Conservation (phyloP, 129 eudicot species). For the Centrapalus pauciflorus region DNA sequence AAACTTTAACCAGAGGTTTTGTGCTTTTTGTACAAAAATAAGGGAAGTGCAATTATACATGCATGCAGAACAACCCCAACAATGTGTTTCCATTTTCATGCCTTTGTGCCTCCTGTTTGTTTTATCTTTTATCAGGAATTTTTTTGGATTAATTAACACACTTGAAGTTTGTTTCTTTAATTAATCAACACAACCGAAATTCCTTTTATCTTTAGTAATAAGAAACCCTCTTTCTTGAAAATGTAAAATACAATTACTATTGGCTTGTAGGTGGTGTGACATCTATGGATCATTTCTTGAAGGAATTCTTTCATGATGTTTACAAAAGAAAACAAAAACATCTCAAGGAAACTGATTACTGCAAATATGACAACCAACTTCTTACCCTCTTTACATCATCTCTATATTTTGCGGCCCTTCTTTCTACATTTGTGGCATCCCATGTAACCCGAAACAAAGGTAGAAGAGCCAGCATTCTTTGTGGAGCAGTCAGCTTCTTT, state of each 20-base stretch:
- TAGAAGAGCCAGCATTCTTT: conserved; percentile 58
- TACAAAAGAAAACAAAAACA: conserved; percentile 46
- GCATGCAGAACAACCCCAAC: neutral
- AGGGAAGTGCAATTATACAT: neutral
- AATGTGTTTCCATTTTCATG: neutral
- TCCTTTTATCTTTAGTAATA: too few relatives aligned
- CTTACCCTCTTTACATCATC: conserved; percentile 73
- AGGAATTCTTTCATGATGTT: conserved; percentile 49
- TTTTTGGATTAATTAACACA: too few relatives aligned
- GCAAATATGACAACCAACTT: conserved; percentile 61
- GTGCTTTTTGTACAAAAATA: neutral
- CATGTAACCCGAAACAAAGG: conserved; percentile 48
- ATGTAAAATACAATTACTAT: neutral
- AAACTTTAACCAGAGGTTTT: neutral
- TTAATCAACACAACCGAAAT: too few relatives aligned
- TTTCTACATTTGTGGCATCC: conserved; percentile 62
- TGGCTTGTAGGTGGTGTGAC: conserved; percentile 64
- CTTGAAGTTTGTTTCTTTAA: too few relatives aligned
- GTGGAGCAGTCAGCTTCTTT: conserved; percentile 68
- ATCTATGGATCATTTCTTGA: conserved; percentile 66
- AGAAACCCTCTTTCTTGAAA: neutral
- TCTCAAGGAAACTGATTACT: conserved; percentile 61
- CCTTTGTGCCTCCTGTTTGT: too few relatives aligned
- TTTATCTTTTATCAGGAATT: too few relatives aligned
- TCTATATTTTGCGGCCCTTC: conserved; percentile 53